A percentile compares a stretch with the other conserved stretches of the same genome.
Conservation (phyloP, 2,329 filamentous ascomycete genomes). For the Aspergillus phoenicis region DNA sequence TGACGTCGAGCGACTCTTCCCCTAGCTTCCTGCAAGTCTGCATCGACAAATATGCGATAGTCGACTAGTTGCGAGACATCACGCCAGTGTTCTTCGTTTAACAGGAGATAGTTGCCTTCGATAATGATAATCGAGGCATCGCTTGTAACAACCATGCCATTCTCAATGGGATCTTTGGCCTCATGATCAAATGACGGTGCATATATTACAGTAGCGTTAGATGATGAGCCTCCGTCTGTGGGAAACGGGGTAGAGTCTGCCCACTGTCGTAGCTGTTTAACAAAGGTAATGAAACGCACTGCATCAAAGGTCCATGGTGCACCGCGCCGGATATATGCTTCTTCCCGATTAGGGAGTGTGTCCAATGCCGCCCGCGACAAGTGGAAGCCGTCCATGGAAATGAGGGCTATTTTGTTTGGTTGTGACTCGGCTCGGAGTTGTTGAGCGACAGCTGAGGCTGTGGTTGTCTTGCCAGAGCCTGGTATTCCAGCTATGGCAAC, state of each 20-base stretch:
- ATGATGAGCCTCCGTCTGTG: conserved; percentile 7
- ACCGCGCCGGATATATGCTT: conserved; percentile 40
- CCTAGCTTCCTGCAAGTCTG: conserved; percentile 40
- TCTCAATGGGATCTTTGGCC: conserved; percentile 38
- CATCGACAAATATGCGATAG: conserved; percentile 47
- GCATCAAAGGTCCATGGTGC: conserved; percentile 45
- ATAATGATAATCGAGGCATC: conserved; percentile 27
- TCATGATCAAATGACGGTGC: conserved; percentile 41
- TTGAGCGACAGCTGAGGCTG: conserved; percentile 31
- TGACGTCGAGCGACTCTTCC: conserved; percentile 45
- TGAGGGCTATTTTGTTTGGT: conserved; percentile 19
- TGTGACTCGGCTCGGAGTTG: conserved; percentile 25
- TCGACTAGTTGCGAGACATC: conserved; percentile 40
- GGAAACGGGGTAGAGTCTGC: conserved; percentile 11
- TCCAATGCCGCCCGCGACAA: conserved; percentile 33
- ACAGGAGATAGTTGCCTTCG: conserved; percentile 33
- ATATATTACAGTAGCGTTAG: conserved; percentile 20
- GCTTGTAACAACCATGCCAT: conserved; percentile 29
- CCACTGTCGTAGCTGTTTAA: conserved; percentile 30
- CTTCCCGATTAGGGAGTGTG: conserved; percentile 33
- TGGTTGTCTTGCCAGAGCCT: conserved; percentile 41
- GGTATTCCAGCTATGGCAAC: conserved; percentile 37
- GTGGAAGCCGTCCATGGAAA: conserved; percentile 47
- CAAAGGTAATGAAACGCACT: conserved; percentile 30
- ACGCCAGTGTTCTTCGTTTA: conserved; percentile 18